A percentile compares a stretch with the other conserved stretches of the same genome.
Conservation (phyloP, 169 alveolate species). For the Eimeria brunetti region DNA sequence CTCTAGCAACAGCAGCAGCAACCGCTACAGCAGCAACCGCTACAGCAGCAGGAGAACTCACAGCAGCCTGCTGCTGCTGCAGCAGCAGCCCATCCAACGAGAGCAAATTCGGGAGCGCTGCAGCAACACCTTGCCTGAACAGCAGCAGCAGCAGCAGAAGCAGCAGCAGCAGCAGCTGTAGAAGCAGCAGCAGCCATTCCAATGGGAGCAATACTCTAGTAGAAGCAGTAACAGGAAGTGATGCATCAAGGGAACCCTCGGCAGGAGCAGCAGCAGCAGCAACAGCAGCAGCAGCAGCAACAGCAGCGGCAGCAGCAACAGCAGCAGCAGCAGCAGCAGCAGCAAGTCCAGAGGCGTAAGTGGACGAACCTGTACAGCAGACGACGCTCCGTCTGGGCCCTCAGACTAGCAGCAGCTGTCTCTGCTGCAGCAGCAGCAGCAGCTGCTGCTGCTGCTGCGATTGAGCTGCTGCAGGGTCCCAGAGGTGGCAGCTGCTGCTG, state of each 20-base stretch:
- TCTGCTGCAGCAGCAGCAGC: background rate
- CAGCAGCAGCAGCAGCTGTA: background rate
- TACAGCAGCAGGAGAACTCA: background rate
- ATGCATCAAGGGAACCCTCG: background rate
- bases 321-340: background rate
- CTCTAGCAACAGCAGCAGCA: conserved; percentile 41
- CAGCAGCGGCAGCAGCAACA: background rate
- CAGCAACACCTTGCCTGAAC: conserved; percentile 9
- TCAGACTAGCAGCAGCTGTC: background rate
- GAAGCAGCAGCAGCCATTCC: background rate
- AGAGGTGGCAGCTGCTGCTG: background rate
- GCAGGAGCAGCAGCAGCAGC: conserved; percentile 21
- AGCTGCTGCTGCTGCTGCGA: conserved; percentile 15
- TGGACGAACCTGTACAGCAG: background rate
- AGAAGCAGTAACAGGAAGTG: background rate
- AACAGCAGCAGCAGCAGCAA: conserved; percentile 5
- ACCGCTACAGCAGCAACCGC: conserved; percentile 18
- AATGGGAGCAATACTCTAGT: background rate
- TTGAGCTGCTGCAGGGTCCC: background rate
- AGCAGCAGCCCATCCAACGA: conserved; percentile 33
- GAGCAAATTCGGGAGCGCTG: background rate
- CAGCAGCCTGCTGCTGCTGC: background rate
- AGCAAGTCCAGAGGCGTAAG: conserved; percentile 8
- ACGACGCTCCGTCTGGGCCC: background rate
- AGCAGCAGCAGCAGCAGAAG: conserved; percentile 25